phyloP scores from a whole-genome alignment of 1,284 basidiomycete genomes.

The Cerioporus squamosus region DNA sequence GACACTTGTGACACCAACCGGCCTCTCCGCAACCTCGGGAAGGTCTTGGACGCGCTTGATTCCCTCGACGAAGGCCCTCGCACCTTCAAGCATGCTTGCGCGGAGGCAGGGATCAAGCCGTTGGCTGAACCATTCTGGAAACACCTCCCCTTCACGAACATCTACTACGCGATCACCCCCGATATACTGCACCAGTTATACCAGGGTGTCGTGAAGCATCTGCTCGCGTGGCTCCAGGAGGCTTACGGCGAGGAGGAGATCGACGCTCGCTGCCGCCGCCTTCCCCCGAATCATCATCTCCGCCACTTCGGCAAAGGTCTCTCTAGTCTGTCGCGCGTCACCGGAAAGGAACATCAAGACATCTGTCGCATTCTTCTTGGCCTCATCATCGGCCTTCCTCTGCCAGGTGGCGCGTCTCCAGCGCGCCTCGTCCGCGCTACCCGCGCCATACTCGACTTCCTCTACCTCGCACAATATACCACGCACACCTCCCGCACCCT shows the following conservation, averaged over 20 bases:
- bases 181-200: constrained; percentile 31
- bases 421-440: neutral
- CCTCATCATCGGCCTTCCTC: constrained; percentile 16
- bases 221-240: constrained; percentile 24
- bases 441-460: constrained; percentile 23
- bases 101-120: constrained; percentile 33
- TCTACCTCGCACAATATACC: constrained; percentile 27
- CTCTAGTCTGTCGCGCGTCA: constrained; percentile 25
- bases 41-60: neutral
- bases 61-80: neutral
- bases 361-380: constrained; percentile 27
- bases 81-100: neutral
- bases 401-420: neutral
- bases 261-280: constrained; percentile 24
- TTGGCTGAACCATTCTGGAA: neutral
- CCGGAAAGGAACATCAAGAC: constrained; percentile 29
- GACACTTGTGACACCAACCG: neutral
- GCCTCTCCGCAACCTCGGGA: neutral
- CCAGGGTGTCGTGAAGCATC: constrained; percentile 36
- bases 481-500: constrained; percentile 24
- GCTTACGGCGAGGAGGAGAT: constrained; percentile 18
- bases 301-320: constrained; percentile 29
- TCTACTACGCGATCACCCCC: constrained; percentile 28
- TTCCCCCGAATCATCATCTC: constrained; percentile 22
- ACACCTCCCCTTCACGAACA: constrained; percentile 23